These are phyloP conservation scores for Starmera pachycereana DNA, from an alignment of 805 yeast species.

Conservation along the genomic window DNA sequence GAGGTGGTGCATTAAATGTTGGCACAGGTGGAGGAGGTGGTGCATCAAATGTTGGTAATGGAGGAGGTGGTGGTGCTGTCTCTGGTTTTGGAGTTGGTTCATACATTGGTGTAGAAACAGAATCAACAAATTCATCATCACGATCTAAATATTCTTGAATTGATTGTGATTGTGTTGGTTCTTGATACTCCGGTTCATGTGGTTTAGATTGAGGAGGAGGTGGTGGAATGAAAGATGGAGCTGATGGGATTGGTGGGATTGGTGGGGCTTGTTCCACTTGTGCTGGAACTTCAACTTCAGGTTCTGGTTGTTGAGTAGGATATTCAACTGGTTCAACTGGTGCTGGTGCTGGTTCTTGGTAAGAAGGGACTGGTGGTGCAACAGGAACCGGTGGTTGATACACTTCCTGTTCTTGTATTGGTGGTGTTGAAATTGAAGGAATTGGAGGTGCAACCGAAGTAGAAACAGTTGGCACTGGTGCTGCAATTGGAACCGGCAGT, in stretches of 20 bases:
- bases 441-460: slow-evolving; percentile 6
- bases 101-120: slow-evolving; percentile 13
- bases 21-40: slow-evolving; percentile 25
- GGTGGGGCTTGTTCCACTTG: neutral
- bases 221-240: slow-evolving; percentile 10
- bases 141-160: slow-evolving; percentile 20
- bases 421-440: slow-evolving; percentile 4
- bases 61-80: slow-evolving; percentile 21
- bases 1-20: slow-evolving; percentile 21
- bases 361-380: slow-evolving; percentile 7
- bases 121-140: slow-evolving; percentile 4
- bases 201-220: slow-evolving; percentile 19
- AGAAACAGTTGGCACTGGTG: slow-evolving; percentile 3
- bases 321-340: slow-evolving; percentile 4
- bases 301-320: neutral
- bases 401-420: neutral
- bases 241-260: slow-evolving; percentile 6
- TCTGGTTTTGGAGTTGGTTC: slow-evolving; percentile 17
- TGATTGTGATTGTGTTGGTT: slow-evolving; percentile 18
- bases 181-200: slow-evolving; percentile 2
- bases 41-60: slow-evolving; percentile 21
- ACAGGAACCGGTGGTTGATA: neutral
- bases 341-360: slow-evolving; percentile 6
- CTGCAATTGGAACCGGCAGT: neutral
- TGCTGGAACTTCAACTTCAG: slow-evolving; percentile 1